Base-by-base conservation (phyloP, 371 early-diverging fungal genomes). In the Funneliformis caledonium region DNA sequence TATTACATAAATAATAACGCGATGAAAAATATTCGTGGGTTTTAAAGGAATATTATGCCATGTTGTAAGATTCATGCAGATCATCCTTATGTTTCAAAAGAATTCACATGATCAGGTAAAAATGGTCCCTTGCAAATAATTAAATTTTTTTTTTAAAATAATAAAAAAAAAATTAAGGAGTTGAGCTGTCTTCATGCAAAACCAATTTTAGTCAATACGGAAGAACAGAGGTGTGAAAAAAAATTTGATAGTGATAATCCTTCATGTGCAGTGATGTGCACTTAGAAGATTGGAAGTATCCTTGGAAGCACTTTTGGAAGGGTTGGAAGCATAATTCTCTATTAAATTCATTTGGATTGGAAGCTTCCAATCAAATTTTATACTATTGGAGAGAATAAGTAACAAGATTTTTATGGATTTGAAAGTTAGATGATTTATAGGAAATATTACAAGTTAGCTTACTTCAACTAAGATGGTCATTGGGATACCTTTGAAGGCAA, bases 381-480 rank as follows among this genome's bases (percentile, higher is more conserved):
- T 82, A 10, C 70, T 76, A 48, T 88, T 88, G 62, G 74, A 10
- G 69, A 68, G n/a, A 75, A 78, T 22, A 80, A 72, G 9, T 84
- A 86, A 43, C 86, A 85, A 56, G 81, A 84, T 26, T 83, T 88
- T 80, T 91, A 60, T 89, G 85, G 87, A 85, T 86, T 80, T 92
- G 92, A 6, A 91, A 91, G 78, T 81, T 91, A 45, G 85, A 88
- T 6, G 91, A 91, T 85, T 87, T 92, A 26, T 91, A 88, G 87
- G 88, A 89, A 81, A 88, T 87, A 72, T 91, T 93, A 26, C 89
- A 91, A 83, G 92, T 94, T 9, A 92, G 93, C 12, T 82, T 87
- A 5, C 82, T 92, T 37, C 85, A 82, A 6, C 90, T 92, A 6
- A 86, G 90, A 12, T 88, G 83, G 80, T 86, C 88, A 64, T 82